Conservation (phyloP, 1,139 yeast species). For the Hyphopichia burtonii region DNA sequence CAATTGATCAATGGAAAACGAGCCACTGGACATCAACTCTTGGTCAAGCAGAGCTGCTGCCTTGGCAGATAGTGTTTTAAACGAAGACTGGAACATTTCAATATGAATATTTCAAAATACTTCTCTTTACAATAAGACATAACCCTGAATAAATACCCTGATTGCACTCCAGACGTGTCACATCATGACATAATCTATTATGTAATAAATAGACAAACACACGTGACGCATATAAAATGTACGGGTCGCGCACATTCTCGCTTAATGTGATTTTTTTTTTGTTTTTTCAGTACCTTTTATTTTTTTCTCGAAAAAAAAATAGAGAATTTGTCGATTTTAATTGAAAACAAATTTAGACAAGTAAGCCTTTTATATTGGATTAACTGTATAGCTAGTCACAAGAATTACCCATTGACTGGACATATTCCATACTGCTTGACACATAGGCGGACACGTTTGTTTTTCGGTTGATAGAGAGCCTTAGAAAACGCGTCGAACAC, state of each 20-base stretch:
- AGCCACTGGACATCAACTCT: slow-evolving; percentile 82
- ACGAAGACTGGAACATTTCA: slow-evolving; percentile 7
- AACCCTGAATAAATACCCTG: too few species aligned
- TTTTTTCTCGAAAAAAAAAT: background rate
- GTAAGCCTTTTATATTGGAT: background rate
- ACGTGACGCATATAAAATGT: background rate
- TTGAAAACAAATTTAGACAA: background rate
- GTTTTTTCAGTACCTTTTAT: background rate
- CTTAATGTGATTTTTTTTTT: background rate
- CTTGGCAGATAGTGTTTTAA: slow-evolving; percentile 54
- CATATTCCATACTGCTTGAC: too few species aligned
- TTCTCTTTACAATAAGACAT: background rate
- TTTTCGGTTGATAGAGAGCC: too few species aligned
- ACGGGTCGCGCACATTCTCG: background rate
- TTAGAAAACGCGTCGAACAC: too few species aligned
- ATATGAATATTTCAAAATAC: too few species aligned
- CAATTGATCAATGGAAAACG: slow-evolving; percentile 87
- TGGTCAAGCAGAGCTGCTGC: slow-evolving; percentile 78
- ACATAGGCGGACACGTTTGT: too few species aligned
- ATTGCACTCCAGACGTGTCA: too few species aligned
- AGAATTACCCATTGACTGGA: too few species aligned
- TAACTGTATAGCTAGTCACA: too few species aligned
- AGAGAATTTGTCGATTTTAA: background rate
- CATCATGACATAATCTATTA: too few species aligned
- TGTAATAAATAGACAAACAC: background rate